These are phyloP conservation scores for Colletotrichum sp. DNA, from an alignment of 2,329 filamentous ascomycete species.

Conservation along the genomic window DNA sequence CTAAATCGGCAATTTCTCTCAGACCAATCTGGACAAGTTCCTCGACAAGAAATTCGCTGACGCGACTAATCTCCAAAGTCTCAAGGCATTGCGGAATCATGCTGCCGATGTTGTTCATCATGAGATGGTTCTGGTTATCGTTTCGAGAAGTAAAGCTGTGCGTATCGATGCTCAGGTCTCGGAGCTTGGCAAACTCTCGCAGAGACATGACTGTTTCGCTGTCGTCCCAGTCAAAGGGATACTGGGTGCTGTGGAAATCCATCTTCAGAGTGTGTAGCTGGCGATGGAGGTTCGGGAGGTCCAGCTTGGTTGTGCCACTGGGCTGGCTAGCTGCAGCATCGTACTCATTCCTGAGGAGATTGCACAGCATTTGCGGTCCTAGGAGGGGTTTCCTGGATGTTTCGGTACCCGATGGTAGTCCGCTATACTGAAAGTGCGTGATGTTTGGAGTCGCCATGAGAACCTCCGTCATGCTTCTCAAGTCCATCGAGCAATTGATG, in stretches of 20 bases:
- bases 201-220: neutral
- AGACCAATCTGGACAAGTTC: neutral
- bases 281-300: neutral
- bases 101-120: neutral
- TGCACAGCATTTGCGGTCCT: neutral
- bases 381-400: rapidly evolving
- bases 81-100: neutral
- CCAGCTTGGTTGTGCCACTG: neutral
- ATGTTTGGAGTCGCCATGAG: neutral
- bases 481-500: neutral
- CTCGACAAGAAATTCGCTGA: neutral
- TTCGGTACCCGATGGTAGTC: neutral
- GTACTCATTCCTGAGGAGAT: neutral
- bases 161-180: neutral
- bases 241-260: rapidly evolving
- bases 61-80: neutral
- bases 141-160: neutral
- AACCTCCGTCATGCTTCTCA: neutral
- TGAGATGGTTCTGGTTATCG: neutral
- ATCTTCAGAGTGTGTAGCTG: neutral
- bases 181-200: neutral
- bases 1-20: neutral
- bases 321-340: neutral
- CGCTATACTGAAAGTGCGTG: rapidly evolving
- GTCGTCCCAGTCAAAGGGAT: neutral